These are phyloP conservation scores for Ensete glaucum DNA, from an alignment of 176 grass and related monocot genomes.

Conservation along the genomic window DNA sequence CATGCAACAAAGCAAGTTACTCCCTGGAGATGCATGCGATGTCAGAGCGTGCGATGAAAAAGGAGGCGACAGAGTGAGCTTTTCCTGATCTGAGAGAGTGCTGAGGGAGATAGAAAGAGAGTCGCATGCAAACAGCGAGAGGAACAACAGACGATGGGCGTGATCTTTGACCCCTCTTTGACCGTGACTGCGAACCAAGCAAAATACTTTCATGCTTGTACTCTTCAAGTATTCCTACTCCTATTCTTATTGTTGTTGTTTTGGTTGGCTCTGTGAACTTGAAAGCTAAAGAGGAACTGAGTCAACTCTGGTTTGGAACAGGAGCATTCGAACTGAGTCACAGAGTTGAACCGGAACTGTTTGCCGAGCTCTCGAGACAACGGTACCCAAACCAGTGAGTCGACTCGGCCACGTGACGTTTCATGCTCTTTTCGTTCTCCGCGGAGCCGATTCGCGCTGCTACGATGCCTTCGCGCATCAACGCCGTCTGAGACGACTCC, in stretches of 20 bases:
- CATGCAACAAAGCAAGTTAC: too few relatives aligned
- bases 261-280: not conserved
- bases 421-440: not conserved
- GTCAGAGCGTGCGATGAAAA: constrained; percentile 14
- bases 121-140: constrained; percentile 15
- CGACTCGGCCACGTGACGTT: constrained; percentile 9
- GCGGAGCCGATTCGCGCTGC: not conserved
- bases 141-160: not conserved
- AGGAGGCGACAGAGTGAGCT: not conserved
- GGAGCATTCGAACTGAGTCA: not conserved
- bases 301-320: not conserved
- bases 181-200: not conserved
- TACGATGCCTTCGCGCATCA: not conserved
- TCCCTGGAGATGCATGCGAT: not conserved
- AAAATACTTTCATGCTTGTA: not conserved
- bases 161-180: constrained; percentile 19
- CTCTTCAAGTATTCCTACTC: not conserved
- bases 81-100: not conserved
- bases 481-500: constrained; percentile 5
- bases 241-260: not conserved
- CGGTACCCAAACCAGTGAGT: not conserved
- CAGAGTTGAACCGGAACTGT: not conserved
- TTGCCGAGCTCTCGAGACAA: not conserved
- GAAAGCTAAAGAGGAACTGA: too few relatives aligned
- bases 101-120: not conserved